Percentiles rank a stretch among this genome's conserved stretches.
phyloP scores from a whole-genome alignment of 1,284 basidiomycete genomes.

The Malassezia arunalokei region DNA sequence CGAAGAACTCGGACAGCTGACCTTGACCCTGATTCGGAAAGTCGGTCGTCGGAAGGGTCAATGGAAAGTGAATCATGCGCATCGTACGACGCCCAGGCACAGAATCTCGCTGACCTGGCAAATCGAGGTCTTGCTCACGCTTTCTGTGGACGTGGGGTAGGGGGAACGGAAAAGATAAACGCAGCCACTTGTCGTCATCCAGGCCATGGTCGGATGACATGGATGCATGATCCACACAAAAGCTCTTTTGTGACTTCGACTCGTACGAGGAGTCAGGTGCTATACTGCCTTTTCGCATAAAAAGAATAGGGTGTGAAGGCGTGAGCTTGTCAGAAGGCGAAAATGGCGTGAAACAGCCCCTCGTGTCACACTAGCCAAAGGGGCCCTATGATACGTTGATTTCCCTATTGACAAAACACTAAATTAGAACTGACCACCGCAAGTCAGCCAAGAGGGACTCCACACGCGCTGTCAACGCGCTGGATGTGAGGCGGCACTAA shows the following conservation, averaged over 20 bases:
- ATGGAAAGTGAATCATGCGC: not conserved
- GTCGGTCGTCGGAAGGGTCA: slow-evolving; percentile 17
- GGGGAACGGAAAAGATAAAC: not conserved
- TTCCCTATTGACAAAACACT: no score
- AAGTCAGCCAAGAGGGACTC: no score
- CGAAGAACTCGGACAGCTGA: slow-evolving; percentile 27
- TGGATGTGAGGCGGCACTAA: not conserved
- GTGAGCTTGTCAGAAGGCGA: no score
- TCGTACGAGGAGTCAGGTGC: not conserved
- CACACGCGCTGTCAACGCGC: no score
- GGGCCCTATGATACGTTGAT: no score
- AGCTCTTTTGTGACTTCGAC: not conserved
- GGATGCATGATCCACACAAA: not conserved
- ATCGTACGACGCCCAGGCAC: not conserved
- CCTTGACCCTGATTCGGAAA: slow-evolving; percentile 38
- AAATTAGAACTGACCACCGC: no score
- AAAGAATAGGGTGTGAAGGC: no score
- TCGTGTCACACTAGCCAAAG: no score
- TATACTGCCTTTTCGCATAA: no score
- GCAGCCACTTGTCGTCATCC: not conserved
- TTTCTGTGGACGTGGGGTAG: not conserved
- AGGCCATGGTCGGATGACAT: not conserved
- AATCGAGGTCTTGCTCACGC: not conserved
- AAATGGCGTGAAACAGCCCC: no score
- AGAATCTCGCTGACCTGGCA: not conserved